Evolutionary conservation across 345 rosid genomes (phyloP).

Genomic region (Eutrema japonicum): DNA sequence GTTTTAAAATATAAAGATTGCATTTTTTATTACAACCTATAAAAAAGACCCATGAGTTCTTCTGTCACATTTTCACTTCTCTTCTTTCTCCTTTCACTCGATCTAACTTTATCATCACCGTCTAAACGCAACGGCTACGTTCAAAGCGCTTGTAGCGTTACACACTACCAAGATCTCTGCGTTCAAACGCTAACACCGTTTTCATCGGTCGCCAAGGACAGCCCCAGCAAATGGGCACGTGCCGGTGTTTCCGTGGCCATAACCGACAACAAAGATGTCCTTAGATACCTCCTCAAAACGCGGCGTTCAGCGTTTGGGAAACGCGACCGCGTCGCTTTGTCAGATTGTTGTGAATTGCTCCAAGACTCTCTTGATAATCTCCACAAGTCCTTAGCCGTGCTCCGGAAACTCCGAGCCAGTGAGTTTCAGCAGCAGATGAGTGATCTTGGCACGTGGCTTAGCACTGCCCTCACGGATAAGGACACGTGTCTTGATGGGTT

Average conservation of each 20-base stretch:
- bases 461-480: conserved; percentile 69
- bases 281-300: conserved; percentile 47
- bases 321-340: conserved; percentile 56
- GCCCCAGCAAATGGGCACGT: conserved; percentile 82
- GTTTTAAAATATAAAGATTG: background rate
- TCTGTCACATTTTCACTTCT: conserved; percentile 26
- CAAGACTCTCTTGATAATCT: conserved; percentile 64
- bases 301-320: conserved; percentile 43
- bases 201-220: conserved; percentile 59
- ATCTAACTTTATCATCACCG: conserved; percentile 22
- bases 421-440: conserved; percentile 62
- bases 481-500: conserved; percentile 88
- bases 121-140: conserved; percentile 44
- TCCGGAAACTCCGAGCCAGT: conserved; percentile 54
- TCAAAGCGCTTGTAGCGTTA: conserved; percentile 76
- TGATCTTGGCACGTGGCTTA: conserved; percentile 71
- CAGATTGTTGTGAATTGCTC: conserved; percentile 71
- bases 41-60: conserved; percentile 28
- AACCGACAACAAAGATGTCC: conserved; percentile 55
- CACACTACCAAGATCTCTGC: conserved; percentile 67
- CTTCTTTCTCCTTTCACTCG: conserved; percentile 42
- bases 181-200: conserved; percentile 62
- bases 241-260: conserved; percentile 82
- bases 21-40: conserved; percentile 3
- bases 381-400: conserved; percentile 58